phyloP scores from a whole-genome alignment of 495 filamentous ascomycete species.

The Tuber indicum region DNA sequence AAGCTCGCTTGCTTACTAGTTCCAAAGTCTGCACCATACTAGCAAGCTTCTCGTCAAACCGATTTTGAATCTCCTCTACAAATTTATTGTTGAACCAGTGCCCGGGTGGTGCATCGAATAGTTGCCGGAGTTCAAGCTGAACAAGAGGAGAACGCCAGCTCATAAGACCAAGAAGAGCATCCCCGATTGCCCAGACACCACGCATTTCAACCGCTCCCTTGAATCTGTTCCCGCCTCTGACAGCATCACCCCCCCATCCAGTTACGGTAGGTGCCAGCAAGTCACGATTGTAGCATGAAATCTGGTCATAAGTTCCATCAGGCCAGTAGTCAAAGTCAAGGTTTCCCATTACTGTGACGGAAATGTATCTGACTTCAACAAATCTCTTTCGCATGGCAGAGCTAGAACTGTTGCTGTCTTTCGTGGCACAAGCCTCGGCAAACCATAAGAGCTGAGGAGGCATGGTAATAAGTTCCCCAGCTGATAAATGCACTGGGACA shows the following conservation, averaged over 20 bases:
- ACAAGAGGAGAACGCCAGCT: slow-evolving; percentile 2
- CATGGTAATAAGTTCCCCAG: background rate
- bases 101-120: background rate
- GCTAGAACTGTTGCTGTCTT: too few species aligned
- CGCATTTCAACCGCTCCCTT: background rate
- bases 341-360: background rate
- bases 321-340: background rate
- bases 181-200: too few species aligned
- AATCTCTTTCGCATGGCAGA: background rate
- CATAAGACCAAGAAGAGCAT: slow-evolving; percentile 5
- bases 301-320: background rate
- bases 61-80: background rate
- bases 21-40: too few species aligned
- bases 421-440: too few species aligned
- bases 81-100: background rate
- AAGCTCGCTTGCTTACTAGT: too few species aligned
- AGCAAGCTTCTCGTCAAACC: background rate
- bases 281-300: background rate
- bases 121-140: background rate
- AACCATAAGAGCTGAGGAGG: background rate
- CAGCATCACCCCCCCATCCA: background rate
- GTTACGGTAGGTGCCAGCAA: background rate
- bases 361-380: background rate
- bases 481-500: background rate
- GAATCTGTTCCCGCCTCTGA: too few species aligned